A percentile compares a stretch with the other conserved stretches of the same genome.
phyloP scores from a whole-genome alignment of 2,329 filamentous ascomycete species.

The Ascochyta fabae region DNA sequence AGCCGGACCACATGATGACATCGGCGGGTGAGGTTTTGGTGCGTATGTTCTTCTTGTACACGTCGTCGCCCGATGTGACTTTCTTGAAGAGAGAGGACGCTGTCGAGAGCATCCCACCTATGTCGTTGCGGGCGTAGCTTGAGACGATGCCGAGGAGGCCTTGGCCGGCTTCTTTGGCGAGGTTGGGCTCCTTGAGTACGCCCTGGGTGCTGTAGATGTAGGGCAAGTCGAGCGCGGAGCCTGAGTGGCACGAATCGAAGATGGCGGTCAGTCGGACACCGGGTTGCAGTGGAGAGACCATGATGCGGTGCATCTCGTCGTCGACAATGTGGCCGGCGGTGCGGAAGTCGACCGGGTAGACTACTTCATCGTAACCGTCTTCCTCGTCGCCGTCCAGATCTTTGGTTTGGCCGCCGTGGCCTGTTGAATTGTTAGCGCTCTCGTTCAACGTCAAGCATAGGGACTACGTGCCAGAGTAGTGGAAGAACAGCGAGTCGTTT shows the following conservation, averaged over 20 bases:
- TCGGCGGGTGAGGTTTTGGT: constrained; percentile 95
- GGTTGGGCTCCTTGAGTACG: constrained; percentile 79
- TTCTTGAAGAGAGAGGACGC: constrained; percentile 89
- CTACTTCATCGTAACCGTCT: constrained; percentile 82
- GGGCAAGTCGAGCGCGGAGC: constrained; percentile 76
- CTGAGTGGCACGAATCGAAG: constrained; percentile 82
- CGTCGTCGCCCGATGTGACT: constrained; percentile 78
- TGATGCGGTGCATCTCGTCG: constrained; percentile 80
- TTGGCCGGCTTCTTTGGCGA: constrained; percentile 78
- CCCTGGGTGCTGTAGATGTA: constrained; percentile 84
- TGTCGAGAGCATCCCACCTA: constrained; percentile 78
- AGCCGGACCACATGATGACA: constrained; percentile 97
- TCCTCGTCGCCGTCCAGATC: constrained; percentile 81
- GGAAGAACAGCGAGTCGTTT: constrained; percentile 96
- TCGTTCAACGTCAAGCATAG: no score
- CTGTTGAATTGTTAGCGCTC: constrained; percentile 44
- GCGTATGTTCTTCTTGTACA: constrained; percentile 78
- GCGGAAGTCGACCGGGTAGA: constrained; percentile 83
- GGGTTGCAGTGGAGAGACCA: constrained; percentile 77
- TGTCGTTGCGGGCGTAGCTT: constrained; percentile 82
- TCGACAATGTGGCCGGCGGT: constrained; percentile 82
- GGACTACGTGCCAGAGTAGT: constrained; percentile 78
- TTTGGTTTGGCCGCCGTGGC: constrained; percentile 81
- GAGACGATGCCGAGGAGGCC: constrained; percentile 74
- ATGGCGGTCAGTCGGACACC: constrained; percentile 86